Evolutionary conservation across 306 rosid genomes (phyloP).

Genomic region (Prunus salicina): DNA sequence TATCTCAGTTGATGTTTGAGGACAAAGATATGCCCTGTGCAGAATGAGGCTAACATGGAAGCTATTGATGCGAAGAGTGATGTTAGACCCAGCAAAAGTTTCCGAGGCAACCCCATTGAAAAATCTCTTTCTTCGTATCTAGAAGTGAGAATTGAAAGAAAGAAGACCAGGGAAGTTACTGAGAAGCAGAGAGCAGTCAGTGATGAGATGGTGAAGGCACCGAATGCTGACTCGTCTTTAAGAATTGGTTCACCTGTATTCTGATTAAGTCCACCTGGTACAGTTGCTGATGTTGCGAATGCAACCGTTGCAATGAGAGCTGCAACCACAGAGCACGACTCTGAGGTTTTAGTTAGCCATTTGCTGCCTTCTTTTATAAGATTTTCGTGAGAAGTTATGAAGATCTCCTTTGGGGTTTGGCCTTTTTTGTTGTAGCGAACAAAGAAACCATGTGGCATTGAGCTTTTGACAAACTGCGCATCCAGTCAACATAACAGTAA

Average conservation of each 20-base stretch:
- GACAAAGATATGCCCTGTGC: constrained; percentile 41
- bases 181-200: constrained; percentile 37
- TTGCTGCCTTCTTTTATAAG: constrained; percentile 32
- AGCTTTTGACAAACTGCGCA: constrained; percentile 43
- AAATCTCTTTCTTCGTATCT: constrained; percentile 42
- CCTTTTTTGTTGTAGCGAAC: constrained; percentile 21
- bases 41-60: constrained; percentile 45
- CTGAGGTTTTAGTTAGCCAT: constrained; percentile 50
- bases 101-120: constrained; percentile 30
- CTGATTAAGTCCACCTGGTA: constrained; percentile 39
- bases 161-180: constrained; percentile 30
- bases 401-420: constrained; percentile 41
- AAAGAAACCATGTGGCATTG: constrained; percentile 36
- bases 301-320: constrained; percentile 59
- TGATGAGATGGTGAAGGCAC: constrained; percentile 25
- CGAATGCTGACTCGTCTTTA: constrained; percentile 14
- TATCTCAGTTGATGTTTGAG: constrained; percentile 21
- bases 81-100: constrained; percentile 40
- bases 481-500: not conserved
- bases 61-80: constrained; percentile 44
- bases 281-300: constrained; percentile 34
- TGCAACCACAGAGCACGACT: constrained; percentile 64
- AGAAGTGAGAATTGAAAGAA: constrained; percentile 50
- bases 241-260: constrained; percentile 33
- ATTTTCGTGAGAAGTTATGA: constrained; percentile 26